A percentile compares a stretch with the other conserved stretches of the same genome.
Conservation (phyloP, 1,139 yeast genomes). For the Taiozyma sp. region DNA sequence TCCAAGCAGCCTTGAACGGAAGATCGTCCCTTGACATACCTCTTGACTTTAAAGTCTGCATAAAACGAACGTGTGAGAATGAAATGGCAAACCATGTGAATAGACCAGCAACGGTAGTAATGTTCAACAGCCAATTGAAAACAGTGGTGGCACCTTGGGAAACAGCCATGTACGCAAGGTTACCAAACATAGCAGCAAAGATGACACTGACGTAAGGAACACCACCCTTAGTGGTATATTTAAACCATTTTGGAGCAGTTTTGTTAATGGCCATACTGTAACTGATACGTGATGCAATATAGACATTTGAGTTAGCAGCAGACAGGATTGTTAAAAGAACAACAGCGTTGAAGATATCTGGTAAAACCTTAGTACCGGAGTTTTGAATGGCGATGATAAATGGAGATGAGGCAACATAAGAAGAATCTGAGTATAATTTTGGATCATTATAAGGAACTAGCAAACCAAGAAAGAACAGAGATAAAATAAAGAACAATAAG, state of each 20-base stretch:
- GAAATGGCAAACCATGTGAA: constrained; percentile 65
- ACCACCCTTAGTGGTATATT: constrained; percentile 49
- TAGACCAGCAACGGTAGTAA: constrained; percentile 57
- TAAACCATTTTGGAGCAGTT: constrained; percentile 49
- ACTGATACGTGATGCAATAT: constrained; percentile 40
- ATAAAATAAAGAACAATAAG: constrained; percentile 56
- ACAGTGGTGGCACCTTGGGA: constrained; percentile 57
- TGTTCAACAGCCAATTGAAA: constrained; percentile 71
- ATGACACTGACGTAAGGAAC: constrained; percentile 58
- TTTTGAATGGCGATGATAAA: constrained; percentile 47
- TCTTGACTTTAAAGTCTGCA: constrained; percentile 48
- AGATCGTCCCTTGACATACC: constrained; percentile 55
- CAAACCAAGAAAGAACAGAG: constrained; percentile 64
- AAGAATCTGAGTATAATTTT: constrained; percentile 33
- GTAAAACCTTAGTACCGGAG: constrained; percentile 41
- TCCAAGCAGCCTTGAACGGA: constrained; percentile 56
- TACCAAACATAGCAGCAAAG: constrained; percentile 51
- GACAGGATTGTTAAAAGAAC: constrained; percentile 50
- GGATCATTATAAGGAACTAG: constrained; percentile 64
- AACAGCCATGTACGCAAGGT: constrained; percentile 57
- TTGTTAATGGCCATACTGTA: constrained; percentile 43
- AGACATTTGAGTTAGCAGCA: constrained; percentile 57
- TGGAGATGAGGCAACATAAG: constrained; percentile 47
- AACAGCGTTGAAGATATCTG: constrained; percentile 49
- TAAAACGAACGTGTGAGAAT: constrained; percentile 56